Percentiles rank a stretch among this genome's conserved stretches.
Evolutionary conservation across 768 basidiomycete genomes (phyloP).

Genomic region (Antrodiella citrinella): DNA sequence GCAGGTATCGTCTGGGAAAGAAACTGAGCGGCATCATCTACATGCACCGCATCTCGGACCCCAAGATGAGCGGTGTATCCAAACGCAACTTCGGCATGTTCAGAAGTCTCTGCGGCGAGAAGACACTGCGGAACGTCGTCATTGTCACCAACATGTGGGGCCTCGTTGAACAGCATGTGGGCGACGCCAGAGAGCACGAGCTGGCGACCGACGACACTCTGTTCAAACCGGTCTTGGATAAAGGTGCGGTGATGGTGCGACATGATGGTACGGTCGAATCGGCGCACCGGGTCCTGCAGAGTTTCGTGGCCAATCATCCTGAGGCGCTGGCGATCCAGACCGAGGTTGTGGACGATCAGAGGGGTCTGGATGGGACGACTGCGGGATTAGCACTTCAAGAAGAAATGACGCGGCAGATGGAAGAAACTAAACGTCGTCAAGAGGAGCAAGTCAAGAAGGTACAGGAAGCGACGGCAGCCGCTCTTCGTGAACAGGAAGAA

Average conservation of each 20-base stretch:
- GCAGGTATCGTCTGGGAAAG: slow-evolving; percentile 13
- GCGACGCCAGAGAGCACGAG: slow-evolving; percentile 13
- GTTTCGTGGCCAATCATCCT: slow-evolving; percentile 10
- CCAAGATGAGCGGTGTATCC: slow-evolving; percentile 16
- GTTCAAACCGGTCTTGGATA: slow-evolving; percentile 15
- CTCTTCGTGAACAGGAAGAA: slow-evolving; percentile 3
- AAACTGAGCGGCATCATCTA: slow-evolving; percentile 21
- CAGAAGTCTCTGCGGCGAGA: slow-evolving; percentile 18
- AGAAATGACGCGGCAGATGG: slow-evolving; percentile 5
- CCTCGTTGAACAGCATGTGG: slow-evolving; percentile 8
- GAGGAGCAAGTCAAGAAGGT: slow-evolving; percentile 5
- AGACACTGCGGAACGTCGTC: slow-evolving; percentile 18
- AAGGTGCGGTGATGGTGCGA: slow-evolving; percentile 13
- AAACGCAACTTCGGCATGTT: slow-evolving; percentile 18
- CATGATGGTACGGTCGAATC: slow-evolving; percentile 10
- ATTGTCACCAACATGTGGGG: slow-evolving; percentile 27
- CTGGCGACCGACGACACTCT: slow-evolving; percentile 8
- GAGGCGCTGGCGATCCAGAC: slow-evolving; percentile 12
- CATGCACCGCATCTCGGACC: slow-evolving; percentile 23
- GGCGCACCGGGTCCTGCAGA: slow-evolving; percentile 9
- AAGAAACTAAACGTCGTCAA: slow-evolving; percentile 4
- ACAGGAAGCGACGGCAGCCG: slow-evolving; percentile 5
- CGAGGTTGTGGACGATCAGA: slow-evolving; percentile 15
- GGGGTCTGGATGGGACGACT: slow-evolving; percentile 9
- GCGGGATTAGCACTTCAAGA: slow-evolving; percentile 10